Evolutionary conservation across 2,329 filamentous ascomycete genomes (phyloP).

Genomic region (Aurifilum marmelostoma): DNA sequence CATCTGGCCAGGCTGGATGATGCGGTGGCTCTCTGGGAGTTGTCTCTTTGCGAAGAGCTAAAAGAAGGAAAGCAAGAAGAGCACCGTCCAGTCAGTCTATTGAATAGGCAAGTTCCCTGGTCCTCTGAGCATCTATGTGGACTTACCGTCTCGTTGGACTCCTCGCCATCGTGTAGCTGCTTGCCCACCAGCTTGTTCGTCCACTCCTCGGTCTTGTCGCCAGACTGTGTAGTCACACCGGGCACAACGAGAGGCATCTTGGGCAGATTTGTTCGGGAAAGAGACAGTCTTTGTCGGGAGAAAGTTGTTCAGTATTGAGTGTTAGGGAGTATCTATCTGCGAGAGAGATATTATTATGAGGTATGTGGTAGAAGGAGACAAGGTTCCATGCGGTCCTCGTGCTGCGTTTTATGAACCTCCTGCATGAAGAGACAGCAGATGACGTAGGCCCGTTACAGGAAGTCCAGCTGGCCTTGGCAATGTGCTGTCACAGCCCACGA

Average conservation of each 20-base stretch:
- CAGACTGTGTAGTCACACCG: constrained; percentile 53
- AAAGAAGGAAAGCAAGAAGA: not conserved
- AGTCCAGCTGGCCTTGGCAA: not conserved
- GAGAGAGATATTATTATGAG: not conserved
- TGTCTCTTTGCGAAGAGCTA: constrained; percentile 65
- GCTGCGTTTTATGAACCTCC: constrained; percentile 1
- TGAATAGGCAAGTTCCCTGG: no score
- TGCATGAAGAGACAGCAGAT: constrained; percentile 7
- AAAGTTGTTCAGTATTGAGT: not conserved
- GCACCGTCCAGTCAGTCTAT: constrained; percentile 1
- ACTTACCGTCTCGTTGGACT: constrained; percentile 57
- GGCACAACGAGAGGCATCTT: constrained; percentile 69
- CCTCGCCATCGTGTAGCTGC: constrained; percentile 55
- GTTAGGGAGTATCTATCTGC: not conserved
- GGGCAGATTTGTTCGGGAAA: constrained; percentile 27
- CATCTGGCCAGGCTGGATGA: constrained; percentile 60
- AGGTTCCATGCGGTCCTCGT: not conserved
- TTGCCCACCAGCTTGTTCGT: constrained; percentile 66
- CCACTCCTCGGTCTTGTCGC: constrained; percentile 60
- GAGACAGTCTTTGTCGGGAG: not conserved
- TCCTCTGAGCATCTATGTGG: constrained; percentile 1
- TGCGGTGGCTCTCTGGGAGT: constrained; percentile 58
- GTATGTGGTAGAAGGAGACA: not conserved
- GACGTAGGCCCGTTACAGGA: constrained; percentile 20
- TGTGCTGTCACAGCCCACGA: not conserved